Conservation (phyloP, 2,329 filamentous ascomycete species). For the Talaromyces islandicus region DNA sequence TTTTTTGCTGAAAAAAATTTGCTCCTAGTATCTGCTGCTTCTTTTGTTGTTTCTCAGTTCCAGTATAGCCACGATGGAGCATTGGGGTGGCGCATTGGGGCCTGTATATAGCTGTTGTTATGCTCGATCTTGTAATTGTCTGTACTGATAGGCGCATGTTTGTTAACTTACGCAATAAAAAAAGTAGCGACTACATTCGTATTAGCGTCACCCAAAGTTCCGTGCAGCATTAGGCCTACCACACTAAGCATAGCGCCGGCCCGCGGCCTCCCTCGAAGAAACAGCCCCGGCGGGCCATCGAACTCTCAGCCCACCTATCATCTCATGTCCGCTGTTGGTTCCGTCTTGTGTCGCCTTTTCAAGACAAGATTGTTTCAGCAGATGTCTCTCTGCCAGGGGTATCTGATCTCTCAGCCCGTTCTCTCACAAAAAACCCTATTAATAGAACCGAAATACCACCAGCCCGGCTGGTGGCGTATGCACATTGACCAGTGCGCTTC, state of each 20-base stretch:
- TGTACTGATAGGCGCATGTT: background rate
- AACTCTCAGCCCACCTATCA: background rate
- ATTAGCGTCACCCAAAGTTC: too few species aligned
- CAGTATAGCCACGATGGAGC: background rate
- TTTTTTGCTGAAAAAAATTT: background rate
- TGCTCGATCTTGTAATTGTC: background rate
- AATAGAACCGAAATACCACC: background rate
- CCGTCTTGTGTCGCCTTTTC: background rate
- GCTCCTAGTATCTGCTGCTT: background rate
- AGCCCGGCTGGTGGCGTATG: background rate
- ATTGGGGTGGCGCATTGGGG: background rate
- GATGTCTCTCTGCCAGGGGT: background rate
- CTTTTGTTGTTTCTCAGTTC: background rate
- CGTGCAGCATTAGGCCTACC: too few species aligned
- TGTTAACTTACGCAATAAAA: too few species aligned
- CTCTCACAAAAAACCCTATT: background rate
- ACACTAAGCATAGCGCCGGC: background rate
- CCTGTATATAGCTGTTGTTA: slow-evolving; percentile 1
- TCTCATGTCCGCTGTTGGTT: background rate
- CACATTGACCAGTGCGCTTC: background rate
- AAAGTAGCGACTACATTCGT: too few species aligned
- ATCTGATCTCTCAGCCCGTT: background rate
- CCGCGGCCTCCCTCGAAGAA: background rate
- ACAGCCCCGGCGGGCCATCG: background rate
- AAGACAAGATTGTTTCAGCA: background rate